phyloP scores from a whole-genome alignment of 495 filamentous ascomycete genomes.

The Rostrohypoxylon terebratum region DNA sequence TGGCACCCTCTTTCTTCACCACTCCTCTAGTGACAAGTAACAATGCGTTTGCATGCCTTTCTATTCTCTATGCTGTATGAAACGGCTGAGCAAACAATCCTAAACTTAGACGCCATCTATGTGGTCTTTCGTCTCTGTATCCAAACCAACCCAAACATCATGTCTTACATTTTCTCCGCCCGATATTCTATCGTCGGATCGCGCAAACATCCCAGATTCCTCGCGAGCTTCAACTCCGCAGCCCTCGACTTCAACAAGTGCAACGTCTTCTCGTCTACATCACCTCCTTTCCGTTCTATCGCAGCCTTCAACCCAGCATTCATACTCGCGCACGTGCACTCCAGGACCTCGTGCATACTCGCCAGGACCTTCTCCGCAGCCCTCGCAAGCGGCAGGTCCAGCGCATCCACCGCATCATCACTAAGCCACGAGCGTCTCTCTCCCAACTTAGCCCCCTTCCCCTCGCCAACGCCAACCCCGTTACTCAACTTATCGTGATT shows the following conservation, averaged over 20 bases:
- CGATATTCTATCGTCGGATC: slow-evolving; percentile 70
- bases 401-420: slow-evolving; percentile 71
- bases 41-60: neutral
- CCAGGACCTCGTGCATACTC: slow-evolving; percentile 89
- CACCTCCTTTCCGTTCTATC: slow-evolving; percentile 36
- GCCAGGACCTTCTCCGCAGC: slow-evolving; percentile 89
- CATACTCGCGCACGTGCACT: slow-evolving; percentile 77
- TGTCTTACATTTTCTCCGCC: slow-evolving; percentile 61
- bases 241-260: slow-evolving; percentile 78
- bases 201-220: slow-evolving; percentile 73
- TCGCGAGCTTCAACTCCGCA: slow-evolving; percentile 81
- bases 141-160: neutral
- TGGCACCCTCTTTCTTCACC: neutral
- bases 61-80: neutral
- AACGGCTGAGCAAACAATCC: neutral
- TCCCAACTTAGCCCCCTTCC: slow-evolving; percentile 52
- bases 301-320: slow-evolving; percentile 47
- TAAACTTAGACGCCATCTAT: neutral
- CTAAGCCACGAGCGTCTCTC: slow-evolving; percentile 73
- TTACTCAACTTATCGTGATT: slow-evolving; percentile 15
- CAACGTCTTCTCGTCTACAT: slow-evolving; percentile 69
- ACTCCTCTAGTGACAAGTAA: neutral
- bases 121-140: neutral
- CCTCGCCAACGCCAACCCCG: too few relatives aligned
- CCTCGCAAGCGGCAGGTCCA: slow-evolving; percentile 81